Base-by-base conservation (phyloP, 2,329 filamentous ascomycete genomes). In the Lachnellula occidentalis region DNA sequence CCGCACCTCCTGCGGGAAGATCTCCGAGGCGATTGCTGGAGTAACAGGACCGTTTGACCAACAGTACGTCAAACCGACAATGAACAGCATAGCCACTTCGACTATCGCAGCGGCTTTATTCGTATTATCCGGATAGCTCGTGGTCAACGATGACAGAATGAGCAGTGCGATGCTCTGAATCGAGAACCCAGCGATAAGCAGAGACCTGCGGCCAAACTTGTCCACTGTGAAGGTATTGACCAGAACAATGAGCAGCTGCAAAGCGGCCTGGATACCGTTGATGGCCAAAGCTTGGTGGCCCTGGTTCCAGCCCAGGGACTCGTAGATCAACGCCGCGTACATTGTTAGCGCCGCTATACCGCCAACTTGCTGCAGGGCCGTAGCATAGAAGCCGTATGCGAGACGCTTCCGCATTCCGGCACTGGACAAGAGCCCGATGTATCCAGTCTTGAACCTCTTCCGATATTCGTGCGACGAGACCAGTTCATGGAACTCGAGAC, bases 201-300 rank as follows among this genome's bases (percentile, higher is more conserved):
- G 73, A 73, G 85, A 83, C 61, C 85, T 85, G 45, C 86, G 79
- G 34, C 86, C 86, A 61, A 85, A 88, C 48, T 84, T 78, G 67
- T 89, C 86, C 31, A 86, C 82, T 3, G 84, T 87, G 83, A 86
- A 88, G 34, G 84, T 79, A 17, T 86, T 85, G 60, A 88, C 88
- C 34, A 88, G 74, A 0, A 86, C 88, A 70, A 88, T 14, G 66
- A 72, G 14, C 69, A 55, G 24, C 62, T 60, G 88, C 19, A 88
- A 59, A 56, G 88, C 88, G 49, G 83, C 83, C 63, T 85, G 86
- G 4, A 85, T 88, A 34, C 85, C 85, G 66, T 88, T 88, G 53
- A 89, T 76, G 2, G 86, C 86, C 66, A 88, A 45, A 87, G 75
- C 61, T 83, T 83, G 67, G 86, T 87, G 37, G 75, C 81, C 51